Evolutionary conservation across 164 flowering plant genomes (phyloP).

Genomic region (Malania oleifera): DNA sequence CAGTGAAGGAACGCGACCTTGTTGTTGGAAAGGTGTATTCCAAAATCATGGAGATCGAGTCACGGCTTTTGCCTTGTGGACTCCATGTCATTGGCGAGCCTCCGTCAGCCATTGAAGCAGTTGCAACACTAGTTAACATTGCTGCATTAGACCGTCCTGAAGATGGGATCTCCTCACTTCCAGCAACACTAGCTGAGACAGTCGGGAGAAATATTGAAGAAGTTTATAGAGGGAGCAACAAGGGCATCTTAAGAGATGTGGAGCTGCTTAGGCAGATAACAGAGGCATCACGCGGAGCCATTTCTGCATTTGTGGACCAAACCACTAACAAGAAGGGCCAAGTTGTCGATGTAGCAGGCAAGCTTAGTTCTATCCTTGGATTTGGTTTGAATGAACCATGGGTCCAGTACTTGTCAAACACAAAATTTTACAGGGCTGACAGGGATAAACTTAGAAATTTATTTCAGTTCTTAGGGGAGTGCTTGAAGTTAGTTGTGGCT

Average conservation of each 20-base stretch:
- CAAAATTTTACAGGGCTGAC: conserved; percentile 76
- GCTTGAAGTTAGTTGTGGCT: conserved; percentile 83
- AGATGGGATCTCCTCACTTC: conserved; percentile 71
- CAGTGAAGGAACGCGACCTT: conserved; percentile 68
- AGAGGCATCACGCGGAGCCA: conserved; percentile 85
- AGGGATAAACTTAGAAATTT: conserved; percentile 71
- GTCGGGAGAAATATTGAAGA: conserved; percentile 83
- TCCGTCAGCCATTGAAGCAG: conserved; percentile 98
- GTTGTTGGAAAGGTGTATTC: conserved; percentile 93
- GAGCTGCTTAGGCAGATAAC: conserved; percentile 88
- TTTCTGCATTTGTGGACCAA: conserved; percentile 67
- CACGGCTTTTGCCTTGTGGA: conserved; percentile 91
- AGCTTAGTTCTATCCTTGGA: conserved; percentile 74
- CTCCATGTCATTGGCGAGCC: conserved; percentile 99
- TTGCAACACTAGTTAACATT: conserved; percentile 95
- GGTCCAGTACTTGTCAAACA: conserved; percentile 78
- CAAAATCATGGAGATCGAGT: conserved; percentile 99
- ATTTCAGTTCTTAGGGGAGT: conserved; percentile 74
- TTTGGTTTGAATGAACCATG: conserved; percentile 91
- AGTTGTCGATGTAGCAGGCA: conserved; percentile 76
- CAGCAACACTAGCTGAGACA: conserved; percentile 70
- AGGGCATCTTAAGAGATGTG: conserved; percentile 78
- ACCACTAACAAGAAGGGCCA: conserved; percentile 90
- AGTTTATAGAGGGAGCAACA: conserved; percentile 80
- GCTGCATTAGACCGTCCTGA: conserved; percentile 95